Evolutionary conservation across 1,284 basidiomycete genomes (phyloP).

Genomic region (Pseudozyma flocculosa): DNA sequence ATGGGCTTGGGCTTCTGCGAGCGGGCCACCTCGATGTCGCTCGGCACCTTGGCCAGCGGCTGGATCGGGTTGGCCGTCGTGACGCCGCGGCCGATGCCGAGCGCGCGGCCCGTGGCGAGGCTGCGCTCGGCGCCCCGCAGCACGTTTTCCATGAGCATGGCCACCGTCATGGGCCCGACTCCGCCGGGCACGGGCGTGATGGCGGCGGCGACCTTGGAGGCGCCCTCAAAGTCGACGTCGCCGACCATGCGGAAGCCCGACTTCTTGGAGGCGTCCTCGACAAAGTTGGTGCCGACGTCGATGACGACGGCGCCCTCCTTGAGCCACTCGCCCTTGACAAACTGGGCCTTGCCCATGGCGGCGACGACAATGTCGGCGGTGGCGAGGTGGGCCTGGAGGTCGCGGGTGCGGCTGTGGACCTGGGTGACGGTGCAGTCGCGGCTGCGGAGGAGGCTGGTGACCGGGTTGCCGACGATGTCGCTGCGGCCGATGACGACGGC

Average conservation of each 20-base stretch:
- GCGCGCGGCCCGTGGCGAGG: constrained; percentile 68
- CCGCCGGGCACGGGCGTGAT: constrained; percentile 95
- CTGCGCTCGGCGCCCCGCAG: constrained; percentile 76
- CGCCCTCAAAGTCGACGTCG: constrained; percentile 85
- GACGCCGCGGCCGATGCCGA: constrained; percentile 65
- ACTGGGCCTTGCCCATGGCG: constrained; percentile 88
- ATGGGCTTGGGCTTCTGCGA: constrained; percentile 91
- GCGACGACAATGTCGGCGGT: constrained; percentile 88
- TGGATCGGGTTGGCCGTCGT: constrained; percentile 78
- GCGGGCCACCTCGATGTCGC: constrained; percentile 92
- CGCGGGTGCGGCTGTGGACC: constrained; percentile 86
- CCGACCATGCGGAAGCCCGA: constrained; percentile 93
- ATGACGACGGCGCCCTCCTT: constrained; percentile 76
- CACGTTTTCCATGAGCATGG: constrained; percentile 96
- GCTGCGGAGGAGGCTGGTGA: constrained; percentile 83
- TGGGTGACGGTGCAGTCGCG: constrained; percentile 95
- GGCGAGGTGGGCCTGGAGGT: constrained; percentile 72
- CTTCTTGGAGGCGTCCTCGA: constrained; percentile 81
- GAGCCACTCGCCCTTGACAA: constrained; percentile 90
- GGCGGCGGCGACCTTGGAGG: constrained; percentile 73
- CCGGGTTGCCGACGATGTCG: constrained; percentile 97
- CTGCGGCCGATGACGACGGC: constrained; percentile 93
- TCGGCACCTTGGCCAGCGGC: constrained; percentile 73
- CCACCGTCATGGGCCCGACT: constrained; percentile 99
- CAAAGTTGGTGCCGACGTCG: constrained; percentile 90